Evolutionary conservation across 192 early-diverging fungal genomes (phyloP).

Genomic region (Jimgerdemannia flammicorona): DNA sequence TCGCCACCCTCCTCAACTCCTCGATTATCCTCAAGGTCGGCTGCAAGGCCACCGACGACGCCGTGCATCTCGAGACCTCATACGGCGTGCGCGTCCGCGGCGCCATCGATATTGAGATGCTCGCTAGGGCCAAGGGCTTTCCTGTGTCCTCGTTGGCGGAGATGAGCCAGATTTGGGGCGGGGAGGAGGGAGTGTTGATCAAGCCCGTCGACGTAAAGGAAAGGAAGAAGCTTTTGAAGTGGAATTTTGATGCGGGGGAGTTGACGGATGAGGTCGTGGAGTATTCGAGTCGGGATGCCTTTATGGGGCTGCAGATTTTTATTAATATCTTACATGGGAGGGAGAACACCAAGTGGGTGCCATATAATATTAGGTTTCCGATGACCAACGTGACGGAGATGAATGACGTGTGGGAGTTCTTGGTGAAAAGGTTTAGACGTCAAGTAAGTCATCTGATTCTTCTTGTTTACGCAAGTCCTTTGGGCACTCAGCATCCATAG

Average conservation of each 20-base stretch:
- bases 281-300: neutral
- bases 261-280: neutral
- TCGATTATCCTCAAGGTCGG: neutral
- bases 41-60: neutral
- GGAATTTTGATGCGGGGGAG: neutral
- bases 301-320: neutral
- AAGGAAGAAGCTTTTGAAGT: neutral
- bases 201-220: neutral
- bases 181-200: neutral
- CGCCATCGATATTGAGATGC: neutral
- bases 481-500: neutral
- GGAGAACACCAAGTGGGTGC: neutral
- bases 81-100: neutral
- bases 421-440: too few species aligned
- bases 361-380: neutral
- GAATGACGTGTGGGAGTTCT: neutral
- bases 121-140: neutral
- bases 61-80: neutral
- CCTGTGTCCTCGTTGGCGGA: neutral
- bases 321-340: neutral
- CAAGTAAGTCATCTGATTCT: too few species aligned
- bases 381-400: neutral
- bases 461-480: neutral
- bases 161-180: neutral
- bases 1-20: neutral